Percentiles rank a stretch among this genome's conserved stretches.
These are phyloP conservation scores for Boletus edulis DNA, from an alignment of 768 basidiomycete genomes.

Conservation along the genomic window DNA sequence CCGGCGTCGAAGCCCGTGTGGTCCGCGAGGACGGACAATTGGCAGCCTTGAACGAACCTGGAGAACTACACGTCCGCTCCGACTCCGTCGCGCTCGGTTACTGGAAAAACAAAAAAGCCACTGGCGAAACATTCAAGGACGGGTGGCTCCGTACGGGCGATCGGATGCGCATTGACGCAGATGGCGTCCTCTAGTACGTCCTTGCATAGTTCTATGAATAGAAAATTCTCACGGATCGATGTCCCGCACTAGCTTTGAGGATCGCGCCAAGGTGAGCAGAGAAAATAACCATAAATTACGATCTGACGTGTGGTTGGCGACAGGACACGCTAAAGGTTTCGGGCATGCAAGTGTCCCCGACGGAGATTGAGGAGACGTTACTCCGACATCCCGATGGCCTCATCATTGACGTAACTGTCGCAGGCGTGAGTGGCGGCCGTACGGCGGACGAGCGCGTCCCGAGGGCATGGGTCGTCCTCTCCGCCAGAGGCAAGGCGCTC, in stretches of 20 bases:
- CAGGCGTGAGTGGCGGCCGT: constrained; percentile 70
- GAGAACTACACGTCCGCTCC: constrained; percentile 63
- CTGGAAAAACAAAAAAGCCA: constrained; percentile 68
- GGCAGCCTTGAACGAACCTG: constrained; percentile 54
- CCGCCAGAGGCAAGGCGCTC: constrained; percentile 46
- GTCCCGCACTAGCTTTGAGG: constrained; percentile 53
- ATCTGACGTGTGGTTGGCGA: background rate
- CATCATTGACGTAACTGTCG: constrained; percentile 66
- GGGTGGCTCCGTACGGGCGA: constrained; percentile 82
- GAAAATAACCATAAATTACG: too few relatives aligned
- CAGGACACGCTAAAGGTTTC: constrained; percentile 82
- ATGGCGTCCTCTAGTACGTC: constrained; percentile 65
- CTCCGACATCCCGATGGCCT: constrained; percentile 59
- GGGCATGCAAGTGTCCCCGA: constrained; percentile 76
- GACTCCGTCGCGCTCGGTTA: constrained; percentile 63
- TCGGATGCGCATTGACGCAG: constrained; percentile 55
- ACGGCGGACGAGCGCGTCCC: constrained; percentile 73
- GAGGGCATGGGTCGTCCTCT: constrained; percentile 76
- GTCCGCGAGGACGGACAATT: constrained; percentile 57
- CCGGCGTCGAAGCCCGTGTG: constrained; percentile 65
- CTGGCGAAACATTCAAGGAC: constrained; percentile 57
- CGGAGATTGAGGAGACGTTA: constrained; percentile 70
- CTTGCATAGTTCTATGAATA: background rate
- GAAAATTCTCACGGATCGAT: background rate
- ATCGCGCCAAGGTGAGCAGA: constrained; percentile 63